Conservation (phyloP, 768 basidiomycete genomes). For the Phaffia australis region DNA sequence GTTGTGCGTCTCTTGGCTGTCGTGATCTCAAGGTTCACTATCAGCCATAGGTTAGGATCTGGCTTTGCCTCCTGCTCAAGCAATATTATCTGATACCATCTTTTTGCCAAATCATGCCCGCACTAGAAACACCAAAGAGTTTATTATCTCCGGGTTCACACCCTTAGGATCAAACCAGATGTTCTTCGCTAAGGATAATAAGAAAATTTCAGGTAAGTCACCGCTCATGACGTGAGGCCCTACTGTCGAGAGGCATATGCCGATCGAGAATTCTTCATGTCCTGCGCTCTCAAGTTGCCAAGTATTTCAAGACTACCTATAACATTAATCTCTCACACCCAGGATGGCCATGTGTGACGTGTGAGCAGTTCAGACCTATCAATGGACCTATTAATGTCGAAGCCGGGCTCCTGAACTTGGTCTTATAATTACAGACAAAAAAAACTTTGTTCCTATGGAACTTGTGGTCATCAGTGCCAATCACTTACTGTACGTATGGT, state of each 20-base stretch:
- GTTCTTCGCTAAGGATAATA: no score
- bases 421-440: not conserved
- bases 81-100: not conserved
- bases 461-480: slow-evolving; percentile 13
- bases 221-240: no score
- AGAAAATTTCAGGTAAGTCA: no score
- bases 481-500: slow-evolving; percentile 6
- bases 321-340: slow-evolving; percentile 9
- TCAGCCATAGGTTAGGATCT: not conserved
- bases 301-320: slow-evolving; percentile 11
- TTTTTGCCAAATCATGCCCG: not conserved
- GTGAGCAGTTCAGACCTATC: slow-evolving; percentile 3
- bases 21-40: not conserved
- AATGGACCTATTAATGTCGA: no score
- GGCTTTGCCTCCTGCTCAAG: not conserved
- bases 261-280: no score
- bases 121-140: not conserved
- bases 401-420: no score
- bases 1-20: slow-evolving; percentile 33
- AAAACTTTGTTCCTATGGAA: slow-evolving; percentile 13
- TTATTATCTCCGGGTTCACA: no score
- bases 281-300: not conserved
- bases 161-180: no score
- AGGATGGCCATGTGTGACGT: slow-evolving; percentile 10
- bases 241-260: no score